Evolutionary conservation across 2,329 filamentous ascomycete species (phyloP), one percentile per base, ranked within the genome.

Genomic region (Dendrostoma leiphaemia): DNA sequence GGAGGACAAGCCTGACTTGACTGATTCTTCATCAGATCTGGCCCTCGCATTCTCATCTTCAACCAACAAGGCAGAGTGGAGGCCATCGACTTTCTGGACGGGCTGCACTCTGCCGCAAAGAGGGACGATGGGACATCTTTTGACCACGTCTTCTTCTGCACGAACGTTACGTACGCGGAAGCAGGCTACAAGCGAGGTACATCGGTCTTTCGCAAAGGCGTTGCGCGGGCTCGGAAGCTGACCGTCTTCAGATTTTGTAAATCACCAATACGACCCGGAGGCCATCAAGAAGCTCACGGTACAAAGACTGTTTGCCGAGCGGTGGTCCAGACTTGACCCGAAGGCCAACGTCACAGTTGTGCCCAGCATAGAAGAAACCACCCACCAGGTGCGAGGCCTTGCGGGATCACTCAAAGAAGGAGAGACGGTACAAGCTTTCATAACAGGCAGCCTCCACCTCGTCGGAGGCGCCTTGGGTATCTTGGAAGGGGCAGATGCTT

Each of bases 41-140:
- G 72, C 0, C 71, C 71, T 1, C 75, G 76, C 44, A 69, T 79
- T 37, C 75, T 99, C 46, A 86, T 97, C 51, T 99, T 97, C 79
- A 97, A 97, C 70, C 94, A 97, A 70, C 83, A 86, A 66, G 82
- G 80, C 41, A 78, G 80, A 51, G 67, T 71, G 26, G 78, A 81
- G 64, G 74, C 79, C 32, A 68, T 82, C 24, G 71, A 77, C 51
- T 82, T 86, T 47, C 73, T 86, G 12, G 70, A 73, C 19, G 72
- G 73, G 3, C 69, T 85, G 21, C 63, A 75, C 56, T 67, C 72
- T 4, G 63, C 67, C 8, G 65, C 68, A 21, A 61, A 65, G 35
- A 67, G 65, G 54, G 60, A 62, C 0, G 62, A 66, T 26, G 63
- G 62, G 9, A 60, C 68, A 1, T 62, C 72, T 0, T 93, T 95